Evolutionary conservation across 192 early-diverging fungal genomes (phyloP).

Genomic region (Piromyces sp.): DNA sequence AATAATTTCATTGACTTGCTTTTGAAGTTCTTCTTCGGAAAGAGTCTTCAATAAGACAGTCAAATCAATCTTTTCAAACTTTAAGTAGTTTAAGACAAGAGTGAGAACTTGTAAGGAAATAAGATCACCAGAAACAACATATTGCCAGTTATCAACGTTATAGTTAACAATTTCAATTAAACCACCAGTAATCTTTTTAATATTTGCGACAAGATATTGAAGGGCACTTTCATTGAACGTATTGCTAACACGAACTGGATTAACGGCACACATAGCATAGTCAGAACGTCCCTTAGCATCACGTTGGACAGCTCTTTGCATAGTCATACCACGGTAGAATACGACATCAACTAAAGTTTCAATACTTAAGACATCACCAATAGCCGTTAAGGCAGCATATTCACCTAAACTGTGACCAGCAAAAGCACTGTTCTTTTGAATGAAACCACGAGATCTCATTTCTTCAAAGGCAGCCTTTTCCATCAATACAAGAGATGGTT

Average conservation of each 20-base stretch:
- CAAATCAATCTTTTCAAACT: conserved; percentile 70
- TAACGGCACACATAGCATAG: conserved; percentile 89
- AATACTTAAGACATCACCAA: conserved; percentile 70
- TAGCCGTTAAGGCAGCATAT: conserved; percentile 75
- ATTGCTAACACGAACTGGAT: conserved; percentile 70
- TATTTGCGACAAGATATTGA: conserved; percentile 59
- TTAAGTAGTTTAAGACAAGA: conserved; percentile 71
- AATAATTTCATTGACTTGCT: conserved; percentile 59
- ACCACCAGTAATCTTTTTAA: conserved; percentile 56
- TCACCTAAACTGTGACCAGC: conserved; percentile 93
- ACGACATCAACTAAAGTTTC: conserved; percentile 77
- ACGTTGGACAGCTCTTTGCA: conserved; percentile 82
- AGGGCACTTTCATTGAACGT: conserved; percentile 76
- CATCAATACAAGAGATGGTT: conserved; percentile 75
- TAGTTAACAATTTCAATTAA: conserved; percentile 90
- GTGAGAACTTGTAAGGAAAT: conserved; percentile 64
- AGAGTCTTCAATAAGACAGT: conserved; percentile 66
- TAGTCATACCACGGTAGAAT: conserved; percentile 96
- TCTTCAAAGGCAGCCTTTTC: conserved; percentile 82
- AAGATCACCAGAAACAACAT: conserved; percentile 78
- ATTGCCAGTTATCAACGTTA: conserved; percentile 96
- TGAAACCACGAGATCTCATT: conserved; percentile 71
- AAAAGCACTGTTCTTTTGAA: conserved; percentile 64
- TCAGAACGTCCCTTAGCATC: conserved; percentile 61
- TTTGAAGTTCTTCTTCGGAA: conserved; percentile 69